These are phyloP conservation scores for Russula dissimulans DNA, from an alignment of 768 basidiomycete genomes.

Conservation along the genomic window DNA sequence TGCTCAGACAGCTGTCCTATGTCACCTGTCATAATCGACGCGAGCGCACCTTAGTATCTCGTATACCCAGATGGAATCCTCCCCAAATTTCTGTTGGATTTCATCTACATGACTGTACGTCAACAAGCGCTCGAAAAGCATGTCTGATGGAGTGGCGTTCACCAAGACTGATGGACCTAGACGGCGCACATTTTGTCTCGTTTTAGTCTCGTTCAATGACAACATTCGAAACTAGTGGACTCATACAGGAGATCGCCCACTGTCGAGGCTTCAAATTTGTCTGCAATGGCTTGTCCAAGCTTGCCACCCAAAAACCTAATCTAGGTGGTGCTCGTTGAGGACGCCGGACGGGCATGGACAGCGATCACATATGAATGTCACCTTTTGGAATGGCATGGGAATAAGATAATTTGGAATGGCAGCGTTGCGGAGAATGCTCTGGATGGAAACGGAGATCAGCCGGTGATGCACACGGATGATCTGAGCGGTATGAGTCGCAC, in stretches of 20 bases:
- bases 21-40: neutral
- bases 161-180: conserved; percentile 55
- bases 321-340: conserved; percentile 30
- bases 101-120: conserved; percentile 2
- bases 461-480: neutral
- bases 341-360: neutral
- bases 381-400: conserved; percentile 64
- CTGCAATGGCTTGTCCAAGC: conserved; percentile 77
- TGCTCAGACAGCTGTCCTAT: neutral
- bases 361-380: conserved; percentile 7
- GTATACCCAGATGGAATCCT: conserved; percentile 83
- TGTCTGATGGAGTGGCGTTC: conserved; percentile 10
- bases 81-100: conserved; percentile 64
- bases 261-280: conserved; percentile 81
- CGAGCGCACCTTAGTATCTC: conserved; percentile 71
- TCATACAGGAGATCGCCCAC: conserved; percentile 86
- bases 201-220: neutral
- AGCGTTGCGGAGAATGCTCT: conserved; percentile 78
- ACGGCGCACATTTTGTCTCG: neutral
- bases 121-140: neutral
- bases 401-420: conserved; percentile 79
- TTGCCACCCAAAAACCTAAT: conserved; percentile 95
- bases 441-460: conserved; percentile 8
- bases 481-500: conserved; percentile 28
- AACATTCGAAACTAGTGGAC: neutral